Evolutionary conservation across 805 yeast genomes (phyloP).

Genomic region (Yamadazyma scolyti): DNA sequence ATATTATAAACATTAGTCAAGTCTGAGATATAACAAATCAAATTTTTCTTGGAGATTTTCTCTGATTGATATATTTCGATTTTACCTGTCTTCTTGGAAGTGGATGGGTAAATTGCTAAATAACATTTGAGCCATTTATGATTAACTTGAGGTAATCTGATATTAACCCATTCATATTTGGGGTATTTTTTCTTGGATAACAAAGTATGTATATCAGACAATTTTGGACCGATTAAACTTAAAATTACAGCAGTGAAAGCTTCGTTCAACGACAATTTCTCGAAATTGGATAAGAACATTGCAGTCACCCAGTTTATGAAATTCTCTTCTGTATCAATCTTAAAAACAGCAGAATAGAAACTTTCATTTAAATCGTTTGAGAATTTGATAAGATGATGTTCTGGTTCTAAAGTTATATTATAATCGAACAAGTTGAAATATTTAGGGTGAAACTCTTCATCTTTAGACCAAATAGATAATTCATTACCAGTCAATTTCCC

Average conservation of each 20-base stretch:
- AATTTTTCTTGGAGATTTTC: slow-evolving; percentile 45
- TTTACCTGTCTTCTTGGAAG: slow-evolving; percentile 44
- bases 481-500: slow-evolving; percentile 52
- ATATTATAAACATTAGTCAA: slow-evolving; percentile 50
- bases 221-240: slow-evolving; percentile 52
- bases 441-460: slow-evolving; percentile 43
- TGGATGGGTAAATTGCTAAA: slow-evolving; percentile 46
- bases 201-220: slow-evolving; percentile 57
- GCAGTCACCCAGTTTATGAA: slow-evolving; percentile 43
- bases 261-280: slow-evolving; percentile 54
- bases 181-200: slow-evolving; percentile 45
- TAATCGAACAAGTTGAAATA: slow-evolving; percentile 50
- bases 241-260: slow-evolving; percentile 63
- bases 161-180: slow-evolving; percentile 59
- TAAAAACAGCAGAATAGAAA: slow-evolving; percentile 19
- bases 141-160: slow-evolving; percentile 56
- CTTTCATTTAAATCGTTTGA: slow-evolving; percentile 13
- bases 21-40: slow-evolving; percentile 46
- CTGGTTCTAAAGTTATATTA: slow-evolving; percentile 12
- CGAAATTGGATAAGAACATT: slow-evolving; percentile 52
- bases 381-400: slow-evolving; percentile 8
- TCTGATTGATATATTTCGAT: slow-evolving; percentile 51
- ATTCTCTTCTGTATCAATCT: slow-evolving; percentile 18
- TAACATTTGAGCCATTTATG: slow-evolving; percentile 58
- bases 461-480: slow-evolving; percentile 44